phyloP scores from a whole-genome alignment of 2,329 filamentous ascomycete species.

The Truncatella angustata region DNA sequence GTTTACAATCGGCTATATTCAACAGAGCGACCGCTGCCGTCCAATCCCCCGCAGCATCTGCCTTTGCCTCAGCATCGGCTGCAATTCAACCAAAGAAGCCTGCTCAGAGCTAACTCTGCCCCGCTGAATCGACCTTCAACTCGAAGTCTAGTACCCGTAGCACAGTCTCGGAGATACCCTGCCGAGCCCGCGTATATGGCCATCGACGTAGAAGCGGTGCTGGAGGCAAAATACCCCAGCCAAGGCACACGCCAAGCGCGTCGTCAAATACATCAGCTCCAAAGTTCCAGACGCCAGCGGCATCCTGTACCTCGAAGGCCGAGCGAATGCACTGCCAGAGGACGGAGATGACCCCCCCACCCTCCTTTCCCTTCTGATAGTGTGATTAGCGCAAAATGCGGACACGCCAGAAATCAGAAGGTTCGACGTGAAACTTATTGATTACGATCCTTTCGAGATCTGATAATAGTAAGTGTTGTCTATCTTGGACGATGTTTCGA shows the following conservation, averaged over 20 bases:
- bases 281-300: slow-evolving; percentile 66
- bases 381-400: no score
- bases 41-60: no score
- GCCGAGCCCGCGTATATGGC: background rate
- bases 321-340: slow-evolving; percentile 77
- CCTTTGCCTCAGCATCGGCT: no score
- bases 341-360: slow-evolving; percentile 85
- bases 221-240: slow-evolving; percentile 72
- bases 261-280: slow-evolving; percentile 73
- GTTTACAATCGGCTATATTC: background rate
- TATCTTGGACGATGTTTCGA: no score
- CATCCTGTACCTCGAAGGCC: slow-evolving; percentile 84
- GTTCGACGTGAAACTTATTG: no score
- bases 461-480: no score
- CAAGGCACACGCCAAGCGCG: slow-evolving; percentile 80
- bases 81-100: no score
- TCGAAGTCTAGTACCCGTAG: background rate
- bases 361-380: slow-evolving; percentile 82
- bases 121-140: background rate
- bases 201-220: slow-evolving; percentile 48
- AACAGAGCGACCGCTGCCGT: background rate
- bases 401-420: no score
- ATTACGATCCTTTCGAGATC: no score
- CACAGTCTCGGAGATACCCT: background rate
- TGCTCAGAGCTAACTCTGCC: no score